These are phyloP conservation scores for Sugiyamaella castrensis DNA, from an alignment of 1,139 yeast genomes.

Conservation along the genomic window DNA sequence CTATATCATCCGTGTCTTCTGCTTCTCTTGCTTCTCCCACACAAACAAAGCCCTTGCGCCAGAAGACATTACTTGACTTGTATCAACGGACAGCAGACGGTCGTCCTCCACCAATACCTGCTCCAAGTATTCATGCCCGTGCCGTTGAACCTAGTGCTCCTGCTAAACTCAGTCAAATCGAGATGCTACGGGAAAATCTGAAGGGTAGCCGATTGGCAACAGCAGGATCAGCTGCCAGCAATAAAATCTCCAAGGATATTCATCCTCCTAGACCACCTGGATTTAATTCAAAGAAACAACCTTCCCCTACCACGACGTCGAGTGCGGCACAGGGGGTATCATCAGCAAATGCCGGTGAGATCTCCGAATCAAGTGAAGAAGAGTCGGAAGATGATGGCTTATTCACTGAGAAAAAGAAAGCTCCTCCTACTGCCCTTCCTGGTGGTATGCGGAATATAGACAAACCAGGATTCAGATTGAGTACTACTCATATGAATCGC, in stretches of 20 bases:
- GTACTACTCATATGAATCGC: slow-evolving; percentile 7
- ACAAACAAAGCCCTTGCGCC: slow-evolving; percentile 14
- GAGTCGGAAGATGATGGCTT: slow-evolving; percentile 27
- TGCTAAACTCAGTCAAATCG: slow-evolving; percentile 29
- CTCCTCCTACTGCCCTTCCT: slow-evolving; percentile 1
- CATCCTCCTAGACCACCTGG: slow-evolving; percentile 83
- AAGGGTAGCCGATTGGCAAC: slow-evolving; percentile 17
- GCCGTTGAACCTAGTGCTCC: slow-evolving; percentile 18
- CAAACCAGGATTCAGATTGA: slow-evolving; percentile 12
- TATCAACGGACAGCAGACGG: slow-evolving; percentile 20
- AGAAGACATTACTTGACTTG: slow-evolving; percentile 25
- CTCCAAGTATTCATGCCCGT: slow-evolving; percentile 1
- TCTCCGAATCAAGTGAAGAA: slow-evolving; percentile 30
- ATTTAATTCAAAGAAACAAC: slow-evolving; percentile 48
- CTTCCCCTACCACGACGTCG: slow-evolving; percentile 22
- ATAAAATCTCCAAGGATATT: slow-evolving; percentile 30
- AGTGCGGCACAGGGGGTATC: slow-evolving; percentile 27
- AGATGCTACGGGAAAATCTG: slow-evolving; percentile 29
- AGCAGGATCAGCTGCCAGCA: slow-evolving; percentile 11
- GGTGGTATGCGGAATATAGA: slow-evolving; percentile 20
- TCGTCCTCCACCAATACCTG: slow-evolving; percentile 15
- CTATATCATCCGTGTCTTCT: neutral
- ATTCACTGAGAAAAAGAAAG: slow-evolving; percentile 22
- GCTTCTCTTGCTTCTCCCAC: slow-evolving; percentile 2
- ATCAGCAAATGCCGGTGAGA: slow-evolving; percentile 13